Percentiles rank a stretch among this genome's conserved stretches.
These are phyloP conservation scores for Jatropha podagrica DNA, from an alignment of 441 rosid genomes.

Conservation along the genomic window DNA sequence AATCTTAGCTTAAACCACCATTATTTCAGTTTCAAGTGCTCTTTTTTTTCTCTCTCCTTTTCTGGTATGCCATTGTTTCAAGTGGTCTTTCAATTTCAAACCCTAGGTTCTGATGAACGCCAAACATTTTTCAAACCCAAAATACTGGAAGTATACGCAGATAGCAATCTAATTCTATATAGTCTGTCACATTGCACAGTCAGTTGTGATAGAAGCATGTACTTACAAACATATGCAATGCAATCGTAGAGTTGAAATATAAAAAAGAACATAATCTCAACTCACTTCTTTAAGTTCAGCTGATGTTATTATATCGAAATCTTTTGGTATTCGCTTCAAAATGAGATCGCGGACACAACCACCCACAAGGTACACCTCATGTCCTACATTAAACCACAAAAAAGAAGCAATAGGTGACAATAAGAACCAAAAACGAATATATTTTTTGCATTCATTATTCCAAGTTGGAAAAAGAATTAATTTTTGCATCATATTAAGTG, in stretches of 20 bases:
- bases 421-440: too few species aligned
- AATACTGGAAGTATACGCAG: not conserved
- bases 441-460: too few species aligned
- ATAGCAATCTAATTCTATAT: not conserved
- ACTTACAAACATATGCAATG: not conserved
- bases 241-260: not conserved
- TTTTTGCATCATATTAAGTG: too few species aligned
- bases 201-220: not conserved
- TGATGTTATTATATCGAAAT: conserved; percentile 78
- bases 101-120: not conserved
- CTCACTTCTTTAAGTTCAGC: conserved; percentile 79
- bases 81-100: not conserved
- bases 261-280: not conserved
- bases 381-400: conserved; percentile 38
- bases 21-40: not conserved
- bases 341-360: conserved; percentile 92
- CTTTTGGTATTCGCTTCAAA: conserved; percentile 68
- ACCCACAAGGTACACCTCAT: conserved; percentile 83
- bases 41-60: too few species aligned
- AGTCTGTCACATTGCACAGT: not conserved
- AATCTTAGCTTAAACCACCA: not conserved
- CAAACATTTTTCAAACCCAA: not conserved
- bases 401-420: not conserved
- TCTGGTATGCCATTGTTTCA: not conserved
- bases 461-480: too few species aligned